These are phyloP conservation scores for Backusella morwellensis DNA, from an alignment of 192 early-diverging fungal genomes.

Conservation along the genomic window DNA sequence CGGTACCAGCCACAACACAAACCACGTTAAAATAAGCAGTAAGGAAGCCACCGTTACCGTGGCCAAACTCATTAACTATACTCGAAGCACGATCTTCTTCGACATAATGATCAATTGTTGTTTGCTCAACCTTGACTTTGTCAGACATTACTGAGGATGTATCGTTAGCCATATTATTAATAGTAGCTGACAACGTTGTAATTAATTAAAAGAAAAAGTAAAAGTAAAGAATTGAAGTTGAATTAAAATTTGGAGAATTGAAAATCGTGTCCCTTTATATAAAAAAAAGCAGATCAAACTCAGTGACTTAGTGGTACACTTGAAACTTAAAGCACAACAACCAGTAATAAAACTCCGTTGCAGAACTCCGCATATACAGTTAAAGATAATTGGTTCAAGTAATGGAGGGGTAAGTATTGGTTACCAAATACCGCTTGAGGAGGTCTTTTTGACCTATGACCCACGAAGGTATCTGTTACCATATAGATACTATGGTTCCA, in stretches of 20 bases:
- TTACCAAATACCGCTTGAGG: constrained; percentile 13
- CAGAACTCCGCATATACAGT: not conserved
- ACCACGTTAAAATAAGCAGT: constrained; percentile 32
- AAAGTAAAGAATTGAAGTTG: not conserved
- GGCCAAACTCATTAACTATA: constrained; percentile 13
- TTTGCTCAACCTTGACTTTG: constrained; percentile 23
- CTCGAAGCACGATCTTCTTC: constrained; percentile 14
- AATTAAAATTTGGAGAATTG: not conserved
- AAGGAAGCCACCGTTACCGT: constrained; percentile 22
- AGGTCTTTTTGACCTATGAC: constrained; percentile 11
- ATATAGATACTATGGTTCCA: constrained; percentile 9
- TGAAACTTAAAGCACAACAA: not conserved
- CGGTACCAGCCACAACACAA: constrained; percentile 71
- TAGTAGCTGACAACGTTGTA: not conserved
- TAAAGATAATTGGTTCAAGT: not conserved
- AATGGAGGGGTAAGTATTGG: constrained; percentile 1
- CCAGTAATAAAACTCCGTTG: not conserved
- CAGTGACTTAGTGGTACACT: not conserved
- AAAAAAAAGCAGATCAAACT: not conserved
- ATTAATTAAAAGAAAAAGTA: not conserved
- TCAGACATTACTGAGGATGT: constrained; percentile 11
- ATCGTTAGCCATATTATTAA: constrained; percentile 3
- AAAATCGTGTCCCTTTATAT: constrained; percentile 11
- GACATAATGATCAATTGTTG: constrained; percentile 14
- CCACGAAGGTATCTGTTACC: not conserved